Percentiles rank a stretch among this genome's conserved stretches.
These are phyloP conservation scores for Grosmannia huntii DNA, from an alignment of 2,329 filamentous ascomycete genomes.

Conservation along the genomic window DNA sequence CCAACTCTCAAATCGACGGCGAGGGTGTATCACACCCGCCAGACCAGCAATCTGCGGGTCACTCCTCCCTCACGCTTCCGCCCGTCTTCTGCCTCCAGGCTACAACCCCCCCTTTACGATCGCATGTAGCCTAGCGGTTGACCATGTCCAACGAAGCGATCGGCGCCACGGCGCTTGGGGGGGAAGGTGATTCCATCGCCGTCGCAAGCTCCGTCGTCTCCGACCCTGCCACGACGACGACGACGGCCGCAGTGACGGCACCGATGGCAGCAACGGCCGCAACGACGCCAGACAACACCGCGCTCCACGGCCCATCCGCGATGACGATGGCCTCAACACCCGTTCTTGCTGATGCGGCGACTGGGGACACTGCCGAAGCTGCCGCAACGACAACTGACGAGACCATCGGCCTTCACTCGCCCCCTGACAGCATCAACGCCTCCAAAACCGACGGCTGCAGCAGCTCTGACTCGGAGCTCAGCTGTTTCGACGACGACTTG, in stretches of 20 bases:
- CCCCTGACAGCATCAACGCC: conserved; percentile 50
- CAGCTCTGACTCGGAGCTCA: conserved; percentile 45
- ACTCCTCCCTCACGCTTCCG: conserved; percentile 2
- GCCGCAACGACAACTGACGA: conserved; percentile 14
- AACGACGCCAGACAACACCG: conserved; percentile 11
- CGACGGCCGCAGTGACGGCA: neutral
- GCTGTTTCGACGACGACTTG: conserved; percentile 51
- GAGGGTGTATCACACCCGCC: neutral
- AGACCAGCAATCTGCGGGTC: conserved; percentile 1
- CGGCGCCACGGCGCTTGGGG: conserved; percentile 32
- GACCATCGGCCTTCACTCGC: conserved; percentile 43
- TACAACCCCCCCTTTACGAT: conserved; percentile 14
- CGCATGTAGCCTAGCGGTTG: conserved; percentile 15
- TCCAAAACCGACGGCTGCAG: conserved; percentile 42
- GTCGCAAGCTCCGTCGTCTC: conserved; percentile 10
- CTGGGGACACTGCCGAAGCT: neutral
- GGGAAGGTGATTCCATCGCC: conserved; percentile 17
- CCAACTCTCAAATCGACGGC: neutral
- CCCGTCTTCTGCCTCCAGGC: conserved; percentile 7
- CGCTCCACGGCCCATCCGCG: conserved; percentile 7
- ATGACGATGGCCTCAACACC: conserved; percentile 1
- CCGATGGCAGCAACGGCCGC: neutral
- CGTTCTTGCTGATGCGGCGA: neutral
- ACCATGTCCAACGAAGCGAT: conserved; percentile 44
- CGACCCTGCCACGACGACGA: conserved; percentile 1